These are phyloP conservation scores for Monilinia fructicola DNA, from an alignment of 2,329 filamentous ascomycete genomes.

Conservation along the genomic window DNA sequence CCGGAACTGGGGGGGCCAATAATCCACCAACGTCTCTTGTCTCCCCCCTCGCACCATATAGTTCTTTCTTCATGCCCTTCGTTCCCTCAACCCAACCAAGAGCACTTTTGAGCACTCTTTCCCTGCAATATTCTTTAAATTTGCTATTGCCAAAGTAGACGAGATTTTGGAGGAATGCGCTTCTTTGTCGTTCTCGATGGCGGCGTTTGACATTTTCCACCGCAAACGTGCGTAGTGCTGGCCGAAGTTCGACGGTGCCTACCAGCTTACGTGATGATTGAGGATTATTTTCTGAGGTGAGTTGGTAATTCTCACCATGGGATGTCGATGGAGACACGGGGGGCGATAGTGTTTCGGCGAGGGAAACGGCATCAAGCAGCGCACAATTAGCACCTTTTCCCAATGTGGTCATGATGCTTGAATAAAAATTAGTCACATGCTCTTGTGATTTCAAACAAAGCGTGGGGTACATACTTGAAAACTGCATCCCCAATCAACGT, in stretches of 20 bases:
- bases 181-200: constrained; percentile 32
- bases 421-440: constrained; percentile 17
- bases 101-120: constrained; percentile 32
- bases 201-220: constrained; percentile 35
- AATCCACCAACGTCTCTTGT: constrained; percentile 21
- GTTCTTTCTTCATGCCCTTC: constrained; percentile 19
- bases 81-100: constrained; percentile 30
- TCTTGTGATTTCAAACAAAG: too few relatives aligned
- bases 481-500: constrained; percentile 37
- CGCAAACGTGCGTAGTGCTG: constrained; percentile 27
- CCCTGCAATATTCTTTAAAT: constrained; percentile 32
- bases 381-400: constrained; percentile 38
- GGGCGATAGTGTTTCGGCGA: constrained; percentile 30
- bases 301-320: background rate
- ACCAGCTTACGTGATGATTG: background rate
- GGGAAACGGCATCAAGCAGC: constrained; percentile 35
- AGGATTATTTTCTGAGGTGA: background rate
- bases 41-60: constrained; percentile 17
- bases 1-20: background rate
- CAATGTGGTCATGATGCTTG: constrained; percentile 36
- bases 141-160: constrained; percentile 36
- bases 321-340: background rate
- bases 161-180: constrained; percentile 34
- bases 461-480: constrained; percentile 32
- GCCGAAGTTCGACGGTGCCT: constrained; percentile 11